These are phyloP conservation scores for Rhodotorula sp. DNA, from an alignment of 1,284 basidiomycete genomes.

Conservation along the genomic window DNA sequence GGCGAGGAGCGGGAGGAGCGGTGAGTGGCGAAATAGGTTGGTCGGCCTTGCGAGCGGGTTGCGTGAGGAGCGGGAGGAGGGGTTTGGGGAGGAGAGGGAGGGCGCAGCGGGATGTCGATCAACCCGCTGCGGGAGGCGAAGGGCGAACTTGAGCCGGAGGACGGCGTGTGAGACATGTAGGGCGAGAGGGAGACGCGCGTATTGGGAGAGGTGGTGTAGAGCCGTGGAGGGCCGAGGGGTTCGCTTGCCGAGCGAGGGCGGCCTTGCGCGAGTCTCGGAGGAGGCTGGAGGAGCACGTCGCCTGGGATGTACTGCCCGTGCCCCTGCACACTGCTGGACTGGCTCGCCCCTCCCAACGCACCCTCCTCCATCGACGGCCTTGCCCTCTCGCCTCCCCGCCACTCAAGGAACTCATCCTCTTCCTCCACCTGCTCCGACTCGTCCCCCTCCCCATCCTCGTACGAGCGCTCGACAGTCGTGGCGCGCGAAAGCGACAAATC, in stretches of 20 bases:
- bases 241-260: slow-evolving; percentile 25
- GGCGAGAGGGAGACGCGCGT: neutral
- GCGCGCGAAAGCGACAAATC: neutral
- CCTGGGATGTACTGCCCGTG: neutral
- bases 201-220: neutral
- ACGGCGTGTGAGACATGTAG: slow-evolving; percentile 8
- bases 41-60: neutral
- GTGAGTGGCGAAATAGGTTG: slow-evolving; percentile 7
- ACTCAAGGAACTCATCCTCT: slow-evolving; percentile 3
- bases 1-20: slow-evolving; percentile 19
- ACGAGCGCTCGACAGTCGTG: neutral
- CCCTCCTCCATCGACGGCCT: neutral
- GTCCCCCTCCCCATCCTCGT: neutral
- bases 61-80: neutral
- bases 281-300: neutral
- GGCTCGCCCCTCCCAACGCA: neutral
- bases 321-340: neutral
- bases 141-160: slow-evolving; percentile 13
- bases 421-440: neutral
- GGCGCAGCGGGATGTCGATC: slow-evolving; percentile 19
- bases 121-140: slow-evolving; percentile 24
- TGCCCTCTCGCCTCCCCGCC: neutral
- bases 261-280: neutral
- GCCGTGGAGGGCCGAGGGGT: slow-evolving; percentile 1
- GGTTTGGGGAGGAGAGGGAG: neutral